Evolutionary conservation across 148 eudicot species (phyloP), one percentile per base, ranked within the genome.

Genomic region (Limonium bicolor): DNA sequence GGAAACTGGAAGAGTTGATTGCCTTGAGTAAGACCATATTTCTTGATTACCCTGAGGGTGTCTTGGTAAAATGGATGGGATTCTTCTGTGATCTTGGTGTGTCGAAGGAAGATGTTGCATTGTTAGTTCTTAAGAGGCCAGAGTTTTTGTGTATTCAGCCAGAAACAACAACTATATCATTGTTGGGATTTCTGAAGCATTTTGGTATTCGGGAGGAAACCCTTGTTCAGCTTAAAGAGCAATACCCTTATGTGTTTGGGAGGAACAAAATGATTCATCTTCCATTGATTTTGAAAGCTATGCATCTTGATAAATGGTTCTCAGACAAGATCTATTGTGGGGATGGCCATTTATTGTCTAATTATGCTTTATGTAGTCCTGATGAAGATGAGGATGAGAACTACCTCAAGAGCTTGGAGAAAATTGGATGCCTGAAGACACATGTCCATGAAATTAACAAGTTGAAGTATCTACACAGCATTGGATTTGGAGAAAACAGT

Each of bases 281-380:
- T 53, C 87, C 94, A 36, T 48, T 59, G 53, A 56, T 73, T 43
- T 68, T 83, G 58, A 76, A 66, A 60, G 64, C 84, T 10, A 36
- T 83, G 74, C 63, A 76, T 64, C 76, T 79, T 34, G 62, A 69
- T 15, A 62, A 68, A 37, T 79, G 94, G 94, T 79, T 79, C 60
- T 66, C 68, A 34, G 25, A 64, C 28, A 66, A 45, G 52, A 51
- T 83, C 35, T 75, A 62, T 52, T 36, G 25, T 38, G 84, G 81
- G 25, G 19, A 62, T 35, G 55, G 49, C 58, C 34, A 36, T 32
- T 48, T 67, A 25, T 51, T 79, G 23, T 34, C 22, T 44, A 61
- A 20, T 41, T 79, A 66, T 38, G 36, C 24, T 40, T 55, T 64
- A 54, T 26, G 61, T 15, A 47, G 43, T 42, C 46, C 41, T 0